A percentile compares a stretch with the other conserved stretches of the same genome.
Conservation (phyloP, 805 yeast species). For the Blastobotrys americana region DNA sequence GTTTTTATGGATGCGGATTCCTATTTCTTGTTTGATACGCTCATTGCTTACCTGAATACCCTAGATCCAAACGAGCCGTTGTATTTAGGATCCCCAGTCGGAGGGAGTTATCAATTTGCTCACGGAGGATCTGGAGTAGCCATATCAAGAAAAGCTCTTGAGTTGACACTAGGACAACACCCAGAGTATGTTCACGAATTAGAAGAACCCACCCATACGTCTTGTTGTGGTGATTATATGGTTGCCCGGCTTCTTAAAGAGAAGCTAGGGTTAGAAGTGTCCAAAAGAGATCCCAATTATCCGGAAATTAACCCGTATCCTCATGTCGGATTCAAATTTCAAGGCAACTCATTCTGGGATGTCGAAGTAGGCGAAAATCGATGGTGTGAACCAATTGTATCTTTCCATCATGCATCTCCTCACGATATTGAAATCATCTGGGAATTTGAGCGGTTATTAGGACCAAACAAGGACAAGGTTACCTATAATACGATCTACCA, state of each 20-base stretch:
- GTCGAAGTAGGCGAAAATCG: conserved; percentile 12
- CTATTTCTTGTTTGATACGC: conserved; percentile 26
- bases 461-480: conserved; percentile 14
- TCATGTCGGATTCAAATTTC: conserved; percentile 18
- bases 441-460: conserved; percentile 30
- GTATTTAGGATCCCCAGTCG: conserved; percentile 29
- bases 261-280: conserved; percentile 7
- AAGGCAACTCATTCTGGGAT: conserved; percentile 26
- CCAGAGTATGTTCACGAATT: conserved; percentile 16
- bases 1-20: conserved; percentile 33
- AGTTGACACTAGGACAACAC: conserved; percentile 20
- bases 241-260: conserved; percentile 24
- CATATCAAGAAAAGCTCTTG: conserved; percentile 29
- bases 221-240: conserved; percentile 34
- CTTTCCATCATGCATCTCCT: conserved; percentile 29
- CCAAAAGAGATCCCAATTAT: conserved; percentile 10
- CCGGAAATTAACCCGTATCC: conserved; percentile 7
- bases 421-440: conserved; percentile 27
- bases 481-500: conserved; percentile 28
- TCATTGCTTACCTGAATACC: conserved; percentile 20
- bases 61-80: conserved; percentile 24
- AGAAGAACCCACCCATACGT: conserved; percentile 16
- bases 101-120: conserved; percentile 25
- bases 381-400: conserved; percentile 29
- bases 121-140: conserved; percentile 36